Evolutionary conservation across 2,329 filamentous ascomycete species (phyloP), one percentile per base, ranked within the genome.

Genomic region (Orbilia blumenaviensis): DNA sequence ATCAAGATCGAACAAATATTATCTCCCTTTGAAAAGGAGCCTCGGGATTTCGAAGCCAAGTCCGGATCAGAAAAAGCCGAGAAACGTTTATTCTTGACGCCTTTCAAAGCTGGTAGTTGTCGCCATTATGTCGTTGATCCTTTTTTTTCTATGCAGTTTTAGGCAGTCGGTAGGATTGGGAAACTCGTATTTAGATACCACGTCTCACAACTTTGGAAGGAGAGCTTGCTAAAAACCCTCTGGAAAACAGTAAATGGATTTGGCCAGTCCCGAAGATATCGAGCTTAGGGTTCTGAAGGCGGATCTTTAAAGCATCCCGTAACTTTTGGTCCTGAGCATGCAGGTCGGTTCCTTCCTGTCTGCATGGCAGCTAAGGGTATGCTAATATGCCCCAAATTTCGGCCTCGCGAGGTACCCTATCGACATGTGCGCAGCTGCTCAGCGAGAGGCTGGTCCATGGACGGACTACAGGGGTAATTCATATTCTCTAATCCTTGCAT

Each of bases 291-390:
- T 76, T 69, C 72, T 58, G 61, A 48, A 60, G 72, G 58, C 58
- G 58, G 64, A 69, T 69, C 50, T 69, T 74, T 74, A 69, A 76
- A 76, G 64, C 48, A 58, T 58, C 63, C 58, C 36, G 42, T 44
- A 64, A 38, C 41, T 60, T 60, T 62, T 46, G 42, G 25, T n/a
- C 27, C 48, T 61, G 10, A 27, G 18, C 42, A 42, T 58, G 54
- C 61, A 56, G 2, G 38, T 41, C n/a, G n/a, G 29, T n/a, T 61
- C 42, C 18, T 61, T 48, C 41, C 48, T 36, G 23, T 18, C n/a
- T 36, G 58, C 60, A 60, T 63, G 48, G 66, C 56, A 62, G 52
- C 7, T 23, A 60, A 27, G 21, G 44, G 67, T 60, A 14, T 56
- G 14, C n/a, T 32, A 56, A n/a, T n/a, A n/a, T 18, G 10, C 52